Evolutionary conservation across 208 protist genomes (phyloP).

Genomic region (Trypanosoma theileri): DNA sequence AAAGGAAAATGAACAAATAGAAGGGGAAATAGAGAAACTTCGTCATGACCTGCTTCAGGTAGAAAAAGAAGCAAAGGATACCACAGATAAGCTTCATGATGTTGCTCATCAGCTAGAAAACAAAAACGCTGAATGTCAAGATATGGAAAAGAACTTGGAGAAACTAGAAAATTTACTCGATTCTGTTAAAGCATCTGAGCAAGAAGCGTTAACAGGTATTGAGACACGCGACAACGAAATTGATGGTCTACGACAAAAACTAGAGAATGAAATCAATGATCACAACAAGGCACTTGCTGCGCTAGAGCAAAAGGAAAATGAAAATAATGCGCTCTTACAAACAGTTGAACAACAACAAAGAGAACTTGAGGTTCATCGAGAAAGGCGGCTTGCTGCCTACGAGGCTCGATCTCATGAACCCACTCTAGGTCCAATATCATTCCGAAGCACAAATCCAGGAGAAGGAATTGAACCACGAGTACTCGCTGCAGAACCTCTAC

Average conservation of each 20-base stretch:
- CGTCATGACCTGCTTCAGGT: constrained; percentile 16
- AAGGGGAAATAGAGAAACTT: constrained; percentile 19
- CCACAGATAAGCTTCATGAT: constrained; percentile 1
- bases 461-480: constrained; percentile 7
- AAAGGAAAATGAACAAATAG: constrained; percentile 14
- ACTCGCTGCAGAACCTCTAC: constrained; percentile 24
- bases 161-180: constrained; percentile 13
- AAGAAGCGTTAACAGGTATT: constrained; percentile 16
- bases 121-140: constrained; percentile 14
- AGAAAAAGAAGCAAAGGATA: constrained; percentile 10
- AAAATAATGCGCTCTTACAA: background rate
- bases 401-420: constrained; percentile 24
- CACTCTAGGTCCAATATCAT: constrained; percentile 21
- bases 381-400: constrained; percentile 28
- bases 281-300: constrained; percentile 7
- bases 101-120: constrained; percentile 4
- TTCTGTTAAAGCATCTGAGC: constrained; percentile 22
- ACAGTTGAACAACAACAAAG: constrained; percentile 4
- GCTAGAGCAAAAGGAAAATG: constrained; percentile 6
- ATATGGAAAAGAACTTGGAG: constrained; percentile 13
- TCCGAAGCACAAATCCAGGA: background rate
- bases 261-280: constrained; percentile 14
- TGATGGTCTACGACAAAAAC: constrained; percentile 15
- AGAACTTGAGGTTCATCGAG: constrained; percentile 28
- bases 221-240: constrained; percentile 31